These are phyloP conservation scores for Papilionanthe hybrid DNA, from an alignment of 116 monocot species.

Conservation along the genomic window DNA sequence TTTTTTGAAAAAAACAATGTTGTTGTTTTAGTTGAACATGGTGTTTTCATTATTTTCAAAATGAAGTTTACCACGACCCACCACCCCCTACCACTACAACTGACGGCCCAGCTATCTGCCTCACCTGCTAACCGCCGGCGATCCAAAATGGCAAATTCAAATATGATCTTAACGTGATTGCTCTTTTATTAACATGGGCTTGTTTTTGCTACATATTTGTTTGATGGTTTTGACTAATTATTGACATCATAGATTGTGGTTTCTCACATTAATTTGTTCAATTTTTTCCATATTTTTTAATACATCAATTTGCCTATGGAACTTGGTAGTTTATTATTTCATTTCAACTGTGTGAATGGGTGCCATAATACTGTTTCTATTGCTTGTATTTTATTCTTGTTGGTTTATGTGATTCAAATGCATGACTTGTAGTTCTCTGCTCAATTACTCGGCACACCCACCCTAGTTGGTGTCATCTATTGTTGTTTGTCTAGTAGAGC, in stretches of 20 bases:
- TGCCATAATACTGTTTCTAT: neutral
- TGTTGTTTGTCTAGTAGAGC: neutral
- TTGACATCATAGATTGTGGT: neutral
- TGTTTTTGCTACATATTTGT: slow-evolving; percentile 1
- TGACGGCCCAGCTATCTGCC: too few relatives aligned
- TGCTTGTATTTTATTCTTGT: neutral
- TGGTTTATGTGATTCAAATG: neutral
- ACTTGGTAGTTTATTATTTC: neutral
- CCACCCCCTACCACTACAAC: too few relatives aligned
- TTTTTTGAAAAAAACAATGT: too few relatives aligned
- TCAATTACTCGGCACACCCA: neutral
- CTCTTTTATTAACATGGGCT: neutral
- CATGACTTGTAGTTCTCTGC: neutral
- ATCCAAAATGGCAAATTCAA: neutral
- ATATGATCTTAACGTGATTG: neutral
- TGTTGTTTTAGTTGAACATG: too few relatives aligned
- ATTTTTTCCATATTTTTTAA: neutral
- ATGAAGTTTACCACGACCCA: too few relatives aligned
- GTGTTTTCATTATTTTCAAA: too few relatives aligned
- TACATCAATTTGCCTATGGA: neutral
- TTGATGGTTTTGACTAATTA: neutral
- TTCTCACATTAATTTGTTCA: neutral
- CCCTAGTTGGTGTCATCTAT: neutral
- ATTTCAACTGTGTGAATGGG: neutral
- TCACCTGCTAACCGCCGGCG: too few relatives aligned